These are phyloP conservation scores for Pseudogymnoascus sp. DNA, from an alignment of 2,329 filamentous ascomycete species.

Conservation along the genomic window DNA sequence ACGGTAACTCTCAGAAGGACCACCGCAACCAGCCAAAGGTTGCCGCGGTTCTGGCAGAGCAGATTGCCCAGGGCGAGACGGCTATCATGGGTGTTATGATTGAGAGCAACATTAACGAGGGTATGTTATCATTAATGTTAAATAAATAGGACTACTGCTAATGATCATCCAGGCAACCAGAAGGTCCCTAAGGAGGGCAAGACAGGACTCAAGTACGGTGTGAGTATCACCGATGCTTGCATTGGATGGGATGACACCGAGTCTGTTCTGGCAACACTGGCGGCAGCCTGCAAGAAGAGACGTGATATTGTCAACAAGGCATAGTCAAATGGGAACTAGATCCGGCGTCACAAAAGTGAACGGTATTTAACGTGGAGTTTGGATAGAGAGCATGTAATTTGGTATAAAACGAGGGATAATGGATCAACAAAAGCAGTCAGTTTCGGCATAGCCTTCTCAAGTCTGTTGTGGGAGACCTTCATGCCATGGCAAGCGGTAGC, in stretches of 20 bases:
- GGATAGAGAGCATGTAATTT: slow-evolving; percentile 4
- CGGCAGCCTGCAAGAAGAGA: slow-evolving; percentile 69
- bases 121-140: slow-evolving; percentile 35
- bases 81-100: slow-evolving; percentile 98
- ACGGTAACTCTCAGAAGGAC: slow-evolving; percentile 92
- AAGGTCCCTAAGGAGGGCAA: slow-evolving; percentile 86
- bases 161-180: slow-evolving; percentile 55
- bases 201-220: slow-evolving; percentile 78
- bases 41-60: slow-evolving; percentile 68
- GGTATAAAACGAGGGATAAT: slow-evolving; percentile 8
- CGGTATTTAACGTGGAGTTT: slow-evolving; percentile 6
- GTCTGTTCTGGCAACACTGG: slow-evolving; percentile 65
- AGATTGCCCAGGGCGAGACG: slow-evolving; percentile 75
- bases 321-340: background rate
- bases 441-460: background rate
- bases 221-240: slow-evolving; percentile 96
- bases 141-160: slow-evolving; percentile 8
- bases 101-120: slow-evolving; percentile 93
- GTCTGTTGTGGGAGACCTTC: background rate
- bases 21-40: slow-evolving; percentile 98
- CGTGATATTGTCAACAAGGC: background rate
- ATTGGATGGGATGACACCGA: slow-evolving; percentile 92
- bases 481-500: slow-evolving; percentile 62
- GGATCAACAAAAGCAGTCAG: slow-evolving; percentile 5
- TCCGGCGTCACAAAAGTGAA: background rate